Conservation (phyloP, 2,329 filamentous ascomycete species). For the Chrysoporthe austroafricana region DNA sequence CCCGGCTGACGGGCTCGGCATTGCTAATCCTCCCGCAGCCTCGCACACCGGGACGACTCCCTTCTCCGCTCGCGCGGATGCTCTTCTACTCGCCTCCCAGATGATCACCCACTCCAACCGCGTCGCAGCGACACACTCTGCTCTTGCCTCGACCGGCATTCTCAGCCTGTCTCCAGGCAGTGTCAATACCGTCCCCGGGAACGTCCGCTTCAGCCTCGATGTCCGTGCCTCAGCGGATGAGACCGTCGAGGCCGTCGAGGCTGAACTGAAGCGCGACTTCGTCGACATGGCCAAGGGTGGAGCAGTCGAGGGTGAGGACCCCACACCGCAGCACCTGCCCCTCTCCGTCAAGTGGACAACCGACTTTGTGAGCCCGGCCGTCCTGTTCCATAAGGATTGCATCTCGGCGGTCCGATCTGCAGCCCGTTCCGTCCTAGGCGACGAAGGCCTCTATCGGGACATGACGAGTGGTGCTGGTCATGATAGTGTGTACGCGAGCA, state of each 20-base stretch:
- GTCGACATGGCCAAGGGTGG: constrained; percentile 60
- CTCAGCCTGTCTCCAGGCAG: constrained; percentile 66
- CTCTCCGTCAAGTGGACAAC: constrained; percentile 57
- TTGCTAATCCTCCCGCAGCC: constrained; percentile 46
- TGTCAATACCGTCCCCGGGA: constrained; percentile 74
- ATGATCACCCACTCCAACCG: constrained; percentile 70
- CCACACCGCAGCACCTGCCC: constrained; percentile 45
- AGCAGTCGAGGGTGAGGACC: constrained; percentile 47
- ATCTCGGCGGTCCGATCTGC: constrained; percentile 66
- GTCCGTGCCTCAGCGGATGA: constrained; percentile 63
- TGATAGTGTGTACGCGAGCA: constrained; percentile 62
- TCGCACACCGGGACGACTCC: constrained; percentile 78
- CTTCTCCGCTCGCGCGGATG: constrained; percentile 59
- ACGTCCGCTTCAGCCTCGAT: constrained; percentile 70
- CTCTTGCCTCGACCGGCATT: constrained; percentile 72
- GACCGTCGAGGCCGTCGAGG: constrained; percentile 61
- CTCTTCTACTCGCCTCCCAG: constrained; percentile 67
- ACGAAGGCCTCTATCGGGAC: constrained; percentile 42
- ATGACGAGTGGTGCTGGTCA: constrained; percentile 50
- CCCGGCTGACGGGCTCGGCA: not conserved
- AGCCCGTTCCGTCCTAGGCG: constrained; percentile 60
- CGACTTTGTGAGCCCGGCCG: constrained; percentile 65
- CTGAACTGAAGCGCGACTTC: constrained; percentile 61
- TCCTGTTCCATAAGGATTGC: constrained; percentile 69
- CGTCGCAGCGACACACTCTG: constrained; percentile 61